Conservation (phyloP, 1,284 basidiomycete genomes). For the Melampsora larici-populina region DNA sequence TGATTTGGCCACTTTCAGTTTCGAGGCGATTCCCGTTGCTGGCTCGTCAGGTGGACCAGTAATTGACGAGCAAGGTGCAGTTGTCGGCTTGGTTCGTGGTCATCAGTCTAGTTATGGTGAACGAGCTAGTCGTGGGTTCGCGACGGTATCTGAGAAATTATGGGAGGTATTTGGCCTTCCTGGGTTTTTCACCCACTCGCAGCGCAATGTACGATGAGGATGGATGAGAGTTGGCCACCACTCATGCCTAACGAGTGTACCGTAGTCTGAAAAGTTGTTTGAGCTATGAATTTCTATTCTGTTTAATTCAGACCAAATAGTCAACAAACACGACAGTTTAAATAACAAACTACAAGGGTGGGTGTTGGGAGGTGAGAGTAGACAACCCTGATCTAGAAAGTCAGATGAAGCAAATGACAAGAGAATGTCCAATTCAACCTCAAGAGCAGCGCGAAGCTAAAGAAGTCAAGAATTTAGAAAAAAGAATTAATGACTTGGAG, state of each 20-base stretch:
- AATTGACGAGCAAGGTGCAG: conserved; percentile 14
- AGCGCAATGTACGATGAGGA: background rate
- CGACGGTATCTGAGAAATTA: conserved; percentile 1
- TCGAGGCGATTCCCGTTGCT: background rate
- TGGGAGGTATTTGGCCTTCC: conserved; percentile 16
- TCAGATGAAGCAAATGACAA: background rate
- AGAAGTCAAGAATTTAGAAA: background rate
- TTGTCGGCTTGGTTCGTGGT: conserved; percentile 1
- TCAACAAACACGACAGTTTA: too few species aligned
- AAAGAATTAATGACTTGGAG: background rate
- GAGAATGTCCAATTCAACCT: background rate
- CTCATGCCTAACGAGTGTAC: background rate
- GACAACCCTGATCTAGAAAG: background rate
- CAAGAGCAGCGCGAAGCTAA: background rate
- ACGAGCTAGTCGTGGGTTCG: background rate
- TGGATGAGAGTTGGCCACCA: background rate
- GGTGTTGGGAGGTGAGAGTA: too few species aligned
- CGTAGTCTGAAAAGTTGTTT: background rate
- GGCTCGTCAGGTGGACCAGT: conserved; percentile 12
- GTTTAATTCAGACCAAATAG: background rate
- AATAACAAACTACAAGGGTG: too few species aligned
- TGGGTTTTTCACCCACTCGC: background rate
- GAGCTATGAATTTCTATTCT: background rate
- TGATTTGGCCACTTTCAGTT: background rate
- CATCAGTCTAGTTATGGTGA: conserved; percentile 6